phyloP scores from a whole-genome alignment of 2,329 filamentous ascomycete species.

The Annulohypoxylon truncatum region DNA sequence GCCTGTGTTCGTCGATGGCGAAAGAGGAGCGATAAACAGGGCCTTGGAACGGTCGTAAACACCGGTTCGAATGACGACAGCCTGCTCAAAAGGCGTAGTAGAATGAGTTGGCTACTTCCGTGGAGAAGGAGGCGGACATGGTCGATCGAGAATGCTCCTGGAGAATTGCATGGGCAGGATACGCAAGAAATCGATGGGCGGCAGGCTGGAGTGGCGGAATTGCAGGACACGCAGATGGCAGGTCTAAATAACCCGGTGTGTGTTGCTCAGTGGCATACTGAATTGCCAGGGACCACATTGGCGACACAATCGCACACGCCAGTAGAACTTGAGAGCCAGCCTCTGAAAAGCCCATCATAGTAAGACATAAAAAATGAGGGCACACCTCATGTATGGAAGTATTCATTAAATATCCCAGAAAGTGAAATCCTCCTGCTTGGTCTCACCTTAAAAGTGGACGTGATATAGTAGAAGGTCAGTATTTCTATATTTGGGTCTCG shows the following conservation, averaged over 20 bases:
- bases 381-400: background rate
- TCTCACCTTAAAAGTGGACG: no score
- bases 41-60: background rate
- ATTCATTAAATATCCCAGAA: no score
- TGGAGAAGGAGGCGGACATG: background rate
- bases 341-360: background rate
- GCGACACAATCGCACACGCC: background rate
- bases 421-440: no score
- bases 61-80: background rate
- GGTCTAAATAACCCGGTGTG: background rate
- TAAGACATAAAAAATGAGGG: background rate
- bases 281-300: constrained; percentile 2
- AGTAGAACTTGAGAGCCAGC: constrained; percentile 9
- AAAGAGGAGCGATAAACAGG: background rate
- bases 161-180: background rate
- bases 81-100: background rate
- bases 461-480: no score
- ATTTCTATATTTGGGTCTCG: no score
- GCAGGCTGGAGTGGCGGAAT: background rate
- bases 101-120: background rate
- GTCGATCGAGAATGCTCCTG: background rate
- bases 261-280: constrained; percentile 5
- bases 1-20: background rate
- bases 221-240: constrained; percentile 19
- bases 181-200: background rate